phyloP scores from a whole-genome alignment of 2,329 filamentous ascomycete species.

The Falciphora oryzae region DNA sequence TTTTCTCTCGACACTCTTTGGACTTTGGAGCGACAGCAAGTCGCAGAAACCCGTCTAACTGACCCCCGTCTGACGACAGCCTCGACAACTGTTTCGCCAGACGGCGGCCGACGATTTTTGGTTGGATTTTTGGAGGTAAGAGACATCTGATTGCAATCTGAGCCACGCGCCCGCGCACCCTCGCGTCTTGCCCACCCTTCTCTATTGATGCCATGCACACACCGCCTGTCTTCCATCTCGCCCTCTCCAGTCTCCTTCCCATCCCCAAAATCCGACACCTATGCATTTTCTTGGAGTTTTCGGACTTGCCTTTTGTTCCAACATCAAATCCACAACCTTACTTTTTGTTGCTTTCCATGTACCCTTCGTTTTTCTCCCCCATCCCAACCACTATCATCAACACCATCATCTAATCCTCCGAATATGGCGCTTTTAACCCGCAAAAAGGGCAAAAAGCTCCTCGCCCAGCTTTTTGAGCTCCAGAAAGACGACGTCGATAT shows the following conservation, averaged over 20 bases:
- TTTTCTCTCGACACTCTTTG: constrained; percentile 6
- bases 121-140: constrained; percentile 9
- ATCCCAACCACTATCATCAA: background rate
- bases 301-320: background rate
- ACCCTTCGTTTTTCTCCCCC: background rate
- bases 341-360: background rate
- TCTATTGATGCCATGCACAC: background rate
- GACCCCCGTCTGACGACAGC: background rate
- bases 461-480: constrained; percentile 13
- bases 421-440: constrained; percentile 7
- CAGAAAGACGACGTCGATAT: constrained; percentile 14
- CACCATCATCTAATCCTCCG: background rate
- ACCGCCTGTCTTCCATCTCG: background rate
- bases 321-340: background rate
- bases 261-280: background rate
- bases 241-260: background rate
- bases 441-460: constrained; percentile 13
- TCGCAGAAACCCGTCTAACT: constrained; percentile 1
- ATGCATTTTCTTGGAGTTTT: background rate
- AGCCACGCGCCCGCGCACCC: background rate
- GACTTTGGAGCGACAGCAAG: constrained; percentile 7
- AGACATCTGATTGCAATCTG: background rate
- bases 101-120: constrained; percentile 7
- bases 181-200: background rate
- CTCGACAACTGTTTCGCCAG: constrained; percentile 1